Percentiles rank a stretch among this genome's conserved stretches.
These are phyloP conservation scores for Fusarium sp. DNA, from an alignment of 2,329 filamentous ascomycete genomes.

Conservation along the genomic window DNA sequence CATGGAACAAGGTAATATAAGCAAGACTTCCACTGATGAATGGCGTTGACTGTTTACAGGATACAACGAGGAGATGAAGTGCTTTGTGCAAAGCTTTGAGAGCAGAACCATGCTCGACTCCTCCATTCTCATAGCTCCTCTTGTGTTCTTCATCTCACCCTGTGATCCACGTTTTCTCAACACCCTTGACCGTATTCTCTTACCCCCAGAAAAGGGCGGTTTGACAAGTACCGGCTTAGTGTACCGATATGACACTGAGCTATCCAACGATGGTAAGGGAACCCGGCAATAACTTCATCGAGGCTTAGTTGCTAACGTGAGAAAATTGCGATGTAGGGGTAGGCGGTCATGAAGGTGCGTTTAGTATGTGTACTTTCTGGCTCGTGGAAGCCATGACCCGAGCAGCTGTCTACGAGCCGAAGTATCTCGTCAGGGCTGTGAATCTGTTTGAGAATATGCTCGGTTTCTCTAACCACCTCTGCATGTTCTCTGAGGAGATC, in stretches of 20 bases:
- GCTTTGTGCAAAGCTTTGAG: conserved; percentile 82
- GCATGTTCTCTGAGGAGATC: conserved; percentile 84
- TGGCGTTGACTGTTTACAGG: conserved; percentile 50
- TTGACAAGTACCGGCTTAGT: conserved; percentile 79
- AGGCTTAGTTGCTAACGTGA: conserved; percentile 1
- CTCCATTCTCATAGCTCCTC: conserved; percentile 77
- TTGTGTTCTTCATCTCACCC: conserved; percentile 82
- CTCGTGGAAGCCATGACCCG: conserved; percentile 80
- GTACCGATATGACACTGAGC: conserved; percentile 76
- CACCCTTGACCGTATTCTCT: conserved; percentile 76
- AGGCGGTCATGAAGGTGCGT: conserved; percentile 78
- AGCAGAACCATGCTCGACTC: conserved; percentile 75
- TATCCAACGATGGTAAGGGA: conserved; percentile 72
- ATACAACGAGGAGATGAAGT: conserved; percentile 74
- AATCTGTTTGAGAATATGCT: conserved; percentile 82
- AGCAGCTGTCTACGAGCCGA: conserved; percentile 70
- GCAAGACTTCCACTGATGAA: not conserved
- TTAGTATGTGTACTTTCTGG: conserved; percentile 87
- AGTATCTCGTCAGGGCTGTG: conserved; percentile 69
- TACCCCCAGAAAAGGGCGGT: conserved; percentile 77
- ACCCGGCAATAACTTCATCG: not conserved
- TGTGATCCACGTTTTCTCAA: conserved; percentile 79
- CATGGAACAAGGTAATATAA: conserved; percentile 70
- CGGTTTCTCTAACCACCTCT: conserved; percentile 77
- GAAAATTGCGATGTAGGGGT: conserved; percentile 60